A percentile compares a stretch with the other conserved stretches of the same genome.
These are phyloP conservation scores for Eucalyptus urophylla DNA, from an alignment of 345 rosid genomes.

Conservation along the genomic window DNA sequence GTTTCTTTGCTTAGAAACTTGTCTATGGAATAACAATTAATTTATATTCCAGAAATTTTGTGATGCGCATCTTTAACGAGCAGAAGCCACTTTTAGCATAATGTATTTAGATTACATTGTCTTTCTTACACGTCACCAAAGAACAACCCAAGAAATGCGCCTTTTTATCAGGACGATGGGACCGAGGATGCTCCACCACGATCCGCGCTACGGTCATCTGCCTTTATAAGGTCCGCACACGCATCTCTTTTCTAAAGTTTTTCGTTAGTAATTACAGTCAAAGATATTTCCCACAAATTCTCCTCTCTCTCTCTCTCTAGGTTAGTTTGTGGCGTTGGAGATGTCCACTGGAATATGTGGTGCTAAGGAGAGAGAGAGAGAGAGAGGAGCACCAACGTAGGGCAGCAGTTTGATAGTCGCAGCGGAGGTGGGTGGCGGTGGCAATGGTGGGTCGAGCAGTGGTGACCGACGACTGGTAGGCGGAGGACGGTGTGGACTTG, in stretches of 20 bases:
- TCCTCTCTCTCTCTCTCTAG: background rate
- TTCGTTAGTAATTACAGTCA: background rate
- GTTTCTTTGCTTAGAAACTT: rapidly evolving
- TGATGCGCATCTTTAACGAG: rapidly evolving
- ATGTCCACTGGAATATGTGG: background rate
- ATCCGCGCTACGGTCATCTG: background rate
- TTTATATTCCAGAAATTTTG: rapidly evolving
- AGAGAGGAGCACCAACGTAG: background rate
- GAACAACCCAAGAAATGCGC: background rate
- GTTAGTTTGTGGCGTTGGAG: background rate
- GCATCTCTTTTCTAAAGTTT: background rate
- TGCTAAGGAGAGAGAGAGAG: background rate
- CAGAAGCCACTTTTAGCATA: background rate
- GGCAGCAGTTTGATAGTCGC: background rate
- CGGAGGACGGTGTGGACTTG: background rate
- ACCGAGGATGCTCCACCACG: background rate
- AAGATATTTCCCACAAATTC: background rate
- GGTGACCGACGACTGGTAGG: background rate
- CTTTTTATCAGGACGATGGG: background rate
- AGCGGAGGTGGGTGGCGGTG: background rate
- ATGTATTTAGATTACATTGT: background rate
- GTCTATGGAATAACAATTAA: rapidly evolving
- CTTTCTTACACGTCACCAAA: background rate
- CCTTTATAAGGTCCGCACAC: background rate
- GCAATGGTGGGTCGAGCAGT: background rate